Conservation (phyloP, 2,329 filamentous ascomycete species). For the Beauveria rudraprayagi region DNA sequence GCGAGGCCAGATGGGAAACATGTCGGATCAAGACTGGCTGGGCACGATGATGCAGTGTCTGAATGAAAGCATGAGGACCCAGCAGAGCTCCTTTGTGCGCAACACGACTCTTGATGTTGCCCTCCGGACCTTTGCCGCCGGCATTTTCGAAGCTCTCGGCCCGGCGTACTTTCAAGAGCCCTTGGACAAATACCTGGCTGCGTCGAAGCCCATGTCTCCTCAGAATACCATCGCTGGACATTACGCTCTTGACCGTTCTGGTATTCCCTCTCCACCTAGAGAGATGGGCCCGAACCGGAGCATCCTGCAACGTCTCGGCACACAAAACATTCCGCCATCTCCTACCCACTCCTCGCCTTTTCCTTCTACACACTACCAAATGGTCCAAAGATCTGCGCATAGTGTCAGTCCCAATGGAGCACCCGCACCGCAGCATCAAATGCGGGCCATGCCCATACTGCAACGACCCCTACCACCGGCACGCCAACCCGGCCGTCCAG, state of each 20-base stretch:
- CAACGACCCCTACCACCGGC: background rate
- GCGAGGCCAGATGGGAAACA: background rate
- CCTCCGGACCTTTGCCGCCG: background rate
- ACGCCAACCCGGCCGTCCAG: background rate
- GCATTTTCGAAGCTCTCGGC: background rate
- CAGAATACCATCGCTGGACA: background rate
- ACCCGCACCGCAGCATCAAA: background rate
- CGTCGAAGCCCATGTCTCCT: background rate
- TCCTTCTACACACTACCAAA: background rate
- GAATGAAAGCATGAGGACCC: constrained; percentile 1
- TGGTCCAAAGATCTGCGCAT: background rate
- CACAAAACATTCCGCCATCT: background rate
- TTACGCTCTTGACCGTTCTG: background rate
- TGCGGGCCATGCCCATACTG: background rate
- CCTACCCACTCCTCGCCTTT: background rate
- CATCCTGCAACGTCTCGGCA: background rate
- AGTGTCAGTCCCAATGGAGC: too few species aligned
- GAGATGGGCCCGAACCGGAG: background rate
- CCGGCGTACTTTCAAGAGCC: background rate
- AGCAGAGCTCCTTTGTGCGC: background rate
- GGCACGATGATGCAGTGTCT: constrained; percentile 7
- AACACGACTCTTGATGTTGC: constrained; percentile 4
- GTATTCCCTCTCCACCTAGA: constrained; percentile 4
- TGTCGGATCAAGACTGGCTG: constrained; percentile 1
- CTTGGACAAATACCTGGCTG: background rate